phyloP scores from a whole-genome alignment of 495 filamentous ascomycete genomes.

The Sporormia fimetaria region DNA sequence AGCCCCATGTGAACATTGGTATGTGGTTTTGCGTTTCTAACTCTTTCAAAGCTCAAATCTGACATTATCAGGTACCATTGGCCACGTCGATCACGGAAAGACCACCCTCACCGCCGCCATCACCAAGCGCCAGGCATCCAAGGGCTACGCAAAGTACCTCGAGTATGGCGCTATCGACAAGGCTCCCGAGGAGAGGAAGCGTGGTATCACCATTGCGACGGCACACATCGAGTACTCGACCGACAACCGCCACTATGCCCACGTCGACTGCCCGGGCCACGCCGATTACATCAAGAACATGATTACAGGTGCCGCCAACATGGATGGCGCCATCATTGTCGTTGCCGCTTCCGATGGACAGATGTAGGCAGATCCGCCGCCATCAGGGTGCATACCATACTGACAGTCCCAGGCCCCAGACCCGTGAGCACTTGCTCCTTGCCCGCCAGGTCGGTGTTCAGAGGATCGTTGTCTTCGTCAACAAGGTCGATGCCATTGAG shows the following conservation, averaged over 20 bases:
- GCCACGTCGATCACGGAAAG: constrained; percentile 99
- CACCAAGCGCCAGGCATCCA: constrained; percentile 89
- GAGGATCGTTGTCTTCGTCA: constrained; percentile 96
- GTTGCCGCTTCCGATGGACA: constrained; percentile 97
- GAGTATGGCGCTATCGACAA: constrained; percentile 98
- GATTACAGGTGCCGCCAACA: constrained; percentile 94
- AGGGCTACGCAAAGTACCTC: constrained; percentile 85
- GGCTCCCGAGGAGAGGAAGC: constrained; percentile 96
- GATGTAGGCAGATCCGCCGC: constrained; percentile 49
- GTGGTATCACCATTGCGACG: constrained; percentile 98
- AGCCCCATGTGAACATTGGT: constrained; percentile 98
- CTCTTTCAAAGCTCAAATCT: background rate
- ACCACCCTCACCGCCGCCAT: constrained; percentile 97
- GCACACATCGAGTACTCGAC: constrained; percentile 98
- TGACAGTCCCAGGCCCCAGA: constrained; percentile 64
- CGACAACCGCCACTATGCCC: constrained; percentile 85
- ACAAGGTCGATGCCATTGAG: constrained; percentile 94
- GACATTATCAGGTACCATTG: constrained; percentile 66
- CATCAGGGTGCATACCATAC: constrained; percentile 26
- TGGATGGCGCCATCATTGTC: constrained; percentile 97
- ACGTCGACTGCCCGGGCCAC: constrained; percentile 99
- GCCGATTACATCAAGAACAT: constrained; percentile 99
- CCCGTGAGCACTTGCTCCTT: constrained; percentile 92
- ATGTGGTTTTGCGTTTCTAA: constrained; percentile 27
- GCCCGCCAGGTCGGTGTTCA: constrained; percentile 97